A percentile compares a stretch with the other conserved stretches of the same genome.
Evolutionary conservation across 2,329 filamentous ascomycete species (phyloP).

Genomic region (Leptosphaerulina australis): DNA sequence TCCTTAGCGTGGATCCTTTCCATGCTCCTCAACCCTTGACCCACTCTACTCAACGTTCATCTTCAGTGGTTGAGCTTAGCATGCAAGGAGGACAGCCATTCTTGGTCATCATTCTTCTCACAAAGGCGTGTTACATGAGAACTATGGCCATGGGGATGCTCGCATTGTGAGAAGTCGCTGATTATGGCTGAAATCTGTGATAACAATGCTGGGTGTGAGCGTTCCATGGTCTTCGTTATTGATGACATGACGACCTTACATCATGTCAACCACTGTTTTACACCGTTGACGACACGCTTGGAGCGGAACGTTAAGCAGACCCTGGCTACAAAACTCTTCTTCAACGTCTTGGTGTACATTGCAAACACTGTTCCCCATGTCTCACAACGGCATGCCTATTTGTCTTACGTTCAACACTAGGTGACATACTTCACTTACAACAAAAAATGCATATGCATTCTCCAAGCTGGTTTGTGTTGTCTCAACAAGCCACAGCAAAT

Average conservation of each 20-base stretch:
- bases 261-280: not conserved
- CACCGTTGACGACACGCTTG: not conserved
- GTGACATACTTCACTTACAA: not conserved
- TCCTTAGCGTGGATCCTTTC: not conserved
- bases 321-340: not conserved
- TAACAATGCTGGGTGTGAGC: not conserved
- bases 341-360: not conserved
- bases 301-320: not conserved
- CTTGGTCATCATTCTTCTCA: not conserved
- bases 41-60: not conserved
- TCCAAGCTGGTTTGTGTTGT: conserved; percentile 35
- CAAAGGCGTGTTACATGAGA: not conserved
- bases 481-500: conserved; percentile 28
- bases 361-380: not conserved
- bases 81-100: not conserved
- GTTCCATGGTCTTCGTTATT: not conserved
- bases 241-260: not conserved
- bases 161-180: not conserved
- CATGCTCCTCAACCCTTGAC: not conserved
- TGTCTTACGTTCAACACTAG: not conserved
- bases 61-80: not conserved
- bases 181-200: not conserved
- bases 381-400: not conserved
- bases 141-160: not conserved
- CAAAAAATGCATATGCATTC: conserved; percentile 24